Base-by-base conservation (phyloP, 495 filamentous ascomycete species). In the Penicillium canariense region DNA sequence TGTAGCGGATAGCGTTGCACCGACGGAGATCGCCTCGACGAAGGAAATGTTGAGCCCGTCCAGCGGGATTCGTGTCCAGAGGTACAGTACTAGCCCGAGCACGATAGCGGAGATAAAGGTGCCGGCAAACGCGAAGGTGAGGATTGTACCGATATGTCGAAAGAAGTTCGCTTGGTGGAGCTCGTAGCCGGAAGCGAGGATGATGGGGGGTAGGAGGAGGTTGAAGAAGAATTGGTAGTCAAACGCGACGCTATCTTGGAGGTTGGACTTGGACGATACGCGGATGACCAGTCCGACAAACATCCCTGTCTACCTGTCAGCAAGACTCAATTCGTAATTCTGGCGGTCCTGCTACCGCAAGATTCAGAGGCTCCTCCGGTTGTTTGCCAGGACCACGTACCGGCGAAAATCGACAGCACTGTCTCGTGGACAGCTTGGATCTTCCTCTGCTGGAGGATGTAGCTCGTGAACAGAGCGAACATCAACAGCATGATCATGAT, bases 191-290 rank as follows among this genome's bases (percentile, higher is more conserved):
- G 92, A 96, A 31, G 91, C 92, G 36, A 98, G 80, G 69, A 98
- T 98, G 65, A 98, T 98, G 7, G 94, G 94, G 30, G 94, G 94
- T 27, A 98, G 86, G 34, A 98, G 86, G 50, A 98, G 84, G 71
- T 97, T 98, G 78, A 98, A 98, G 79, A 98, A 98, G 72, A 96
- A 92, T 64, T 97, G 91, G 70, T 97, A 96, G 75, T 97, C 85
- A 77, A 98, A 98, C 68, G 87, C 94, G 57, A 98, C 89, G 55
- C 88, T 82, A 56, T 87, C 86, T 68, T 90, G 87, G 52, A 98
- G 91, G 58, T 85, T 88, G 34, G 90, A 85, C 57, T 85, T 84
- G 48, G 86, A 80, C 40, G 84, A 87, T 47, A 96, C 71, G 62
- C 94, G 83, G 40, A 98, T 84, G 59, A 97, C 84, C 59, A 98